Evolutionary conservation across 768 basidiomycete genomes (phyloP).

Genomic region (Calvatia gigantea): DNA sequence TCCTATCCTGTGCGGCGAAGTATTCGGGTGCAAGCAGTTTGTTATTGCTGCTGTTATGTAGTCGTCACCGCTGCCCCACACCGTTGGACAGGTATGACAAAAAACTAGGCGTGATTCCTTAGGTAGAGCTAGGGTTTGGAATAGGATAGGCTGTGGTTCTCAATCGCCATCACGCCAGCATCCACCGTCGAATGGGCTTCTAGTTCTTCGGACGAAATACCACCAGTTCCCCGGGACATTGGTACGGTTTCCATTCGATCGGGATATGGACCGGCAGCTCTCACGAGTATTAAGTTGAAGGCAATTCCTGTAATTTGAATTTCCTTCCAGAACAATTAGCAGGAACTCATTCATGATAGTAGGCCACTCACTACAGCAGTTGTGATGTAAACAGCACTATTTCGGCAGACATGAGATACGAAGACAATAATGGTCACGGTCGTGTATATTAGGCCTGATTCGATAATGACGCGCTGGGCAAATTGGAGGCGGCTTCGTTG

Average conservation of each 20-base stretch:
- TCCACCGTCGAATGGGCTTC: neutral
- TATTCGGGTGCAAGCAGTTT: no score
- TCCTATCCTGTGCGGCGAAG: no score
- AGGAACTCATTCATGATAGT: neutral
- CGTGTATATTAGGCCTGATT: constrained; percentile 18
- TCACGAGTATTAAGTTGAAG: constrained; percentile 19
- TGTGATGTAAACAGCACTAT: constrained; percentile 12
- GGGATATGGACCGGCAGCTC: neutral
- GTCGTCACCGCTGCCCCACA: no score
- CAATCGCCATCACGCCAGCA: neutral
- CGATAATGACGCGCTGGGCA: constrained; percentile 14
- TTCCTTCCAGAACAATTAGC: constrained; percentile 10
- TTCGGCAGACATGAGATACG: constrained; percentile 12
- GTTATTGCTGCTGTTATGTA: no score
- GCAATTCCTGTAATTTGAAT: constrained; percentile 17
- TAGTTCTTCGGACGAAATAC: neutral
- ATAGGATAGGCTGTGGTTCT: neutral
- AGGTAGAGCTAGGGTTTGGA: no score
- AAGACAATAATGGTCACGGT: constrained; percentile 13
- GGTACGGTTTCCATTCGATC: neutral
- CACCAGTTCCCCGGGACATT: neutral
- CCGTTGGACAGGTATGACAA: no score
- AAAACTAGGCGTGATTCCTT: no score
- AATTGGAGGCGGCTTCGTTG: constrained; percentile 1
- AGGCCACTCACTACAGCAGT: constrained; percentile 14